Conservation (phyloP, 192 early-diverging fungal genomes). For the Funneliformis geosporum region DNA sequence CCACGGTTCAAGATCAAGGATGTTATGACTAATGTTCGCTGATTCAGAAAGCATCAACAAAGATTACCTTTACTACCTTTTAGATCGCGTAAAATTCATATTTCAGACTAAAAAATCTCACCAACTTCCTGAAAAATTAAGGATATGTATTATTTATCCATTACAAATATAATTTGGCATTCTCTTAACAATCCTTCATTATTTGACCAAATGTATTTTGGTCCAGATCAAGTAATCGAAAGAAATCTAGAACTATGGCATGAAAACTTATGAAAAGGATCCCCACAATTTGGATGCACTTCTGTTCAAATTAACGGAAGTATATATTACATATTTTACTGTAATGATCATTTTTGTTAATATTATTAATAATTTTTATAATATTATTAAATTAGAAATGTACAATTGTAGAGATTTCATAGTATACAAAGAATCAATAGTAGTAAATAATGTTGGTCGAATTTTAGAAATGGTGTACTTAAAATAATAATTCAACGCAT, state of each 20-base stretch:
- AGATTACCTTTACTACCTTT: background rate
- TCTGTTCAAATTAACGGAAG: background rate
- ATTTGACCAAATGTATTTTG: background rate
- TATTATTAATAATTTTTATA: background rate
- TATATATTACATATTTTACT: background rate
- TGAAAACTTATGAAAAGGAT: background rate
- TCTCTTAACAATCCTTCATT: background rate
- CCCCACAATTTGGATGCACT: background rate
- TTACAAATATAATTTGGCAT: background rate
- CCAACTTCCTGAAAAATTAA: background rate
- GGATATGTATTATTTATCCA: background rate
- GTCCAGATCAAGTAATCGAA: background rate
- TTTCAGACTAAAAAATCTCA: background rate
- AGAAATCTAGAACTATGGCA: conserved; percentile 2
- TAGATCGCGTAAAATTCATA: background rate
- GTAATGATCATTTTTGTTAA: background rate
- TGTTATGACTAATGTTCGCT: background rate
- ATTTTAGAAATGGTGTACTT: background rate
- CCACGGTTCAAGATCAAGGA: background rate
- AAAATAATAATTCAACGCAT: background rate
- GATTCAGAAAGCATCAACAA: background rate
- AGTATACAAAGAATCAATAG: background rate
- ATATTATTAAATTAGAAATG: too few relatives aligned
- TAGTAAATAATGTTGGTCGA: background rate
- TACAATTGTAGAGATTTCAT: background rate